These are phyloP conservation scores for Nicotiana rustica DNA, from an alignment of 305 asterid genomes.

Conservation along the genomic window DNA sequence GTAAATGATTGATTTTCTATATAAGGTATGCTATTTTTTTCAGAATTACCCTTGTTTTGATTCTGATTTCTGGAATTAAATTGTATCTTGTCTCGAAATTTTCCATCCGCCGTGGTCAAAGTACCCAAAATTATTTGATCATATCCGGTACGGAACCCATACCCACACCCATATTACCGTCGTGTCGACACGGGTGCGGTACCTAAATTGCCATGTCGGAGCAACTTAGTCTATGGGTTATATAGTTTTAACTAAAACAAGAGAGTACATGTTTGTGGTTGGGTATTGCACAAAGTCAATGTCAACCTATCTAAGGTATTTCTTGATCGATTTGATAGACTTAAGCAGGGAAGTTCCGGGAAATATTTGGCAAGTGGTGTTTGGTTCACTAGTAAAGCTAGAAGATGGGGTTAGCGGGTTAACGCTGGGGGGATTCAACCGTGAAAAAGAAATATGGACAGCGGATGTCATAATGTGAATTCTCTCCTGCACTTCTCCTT, in stretches of 20 bases:
- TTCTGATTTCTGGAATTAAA: too few species aligned
- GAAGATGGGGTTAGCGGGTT: not conserved
- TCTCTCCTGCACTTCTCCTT: constrained; percentile 3
- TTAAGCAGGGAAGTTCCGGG: not conserved
- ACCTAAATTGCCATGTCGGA: too few species aligned
- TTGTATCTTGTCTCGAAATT: too few species aligned
- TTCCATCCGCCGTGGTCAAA: too few species aligned
- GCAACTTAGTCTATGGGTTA: not conserved
- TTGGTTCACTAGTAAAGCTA: not conserved
- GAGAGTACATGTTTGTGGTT: not conserved
- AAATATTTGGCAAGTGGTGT: not conserved
- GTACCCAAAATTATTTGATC: too few species aligned
- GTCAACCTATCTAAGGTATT: not conserved
- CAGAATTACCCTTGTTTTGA: too few species aligned
- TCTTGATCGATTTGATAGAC: constrained; percentile 19
- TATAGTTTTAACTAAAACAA: not conserved
- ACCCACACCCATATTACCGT: too few species aligned
- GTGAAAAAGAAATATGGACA: not conserved
- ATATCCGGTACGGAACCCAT: too few species aligned
- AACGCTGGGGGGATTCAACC: not conserved
- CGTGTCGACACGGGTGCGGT: too few species aligned
- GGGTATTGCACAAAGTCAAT: not conserved
- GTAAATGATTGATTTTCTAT: too few species aligned
- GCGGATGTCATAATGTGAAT: not conserved
- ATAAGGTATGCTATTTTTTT: too few species aligned